Evolutionary conservation across 495 filamentous ascomycete genomes (phyloP).

Genomic region (Xylona heveae): DNA sequence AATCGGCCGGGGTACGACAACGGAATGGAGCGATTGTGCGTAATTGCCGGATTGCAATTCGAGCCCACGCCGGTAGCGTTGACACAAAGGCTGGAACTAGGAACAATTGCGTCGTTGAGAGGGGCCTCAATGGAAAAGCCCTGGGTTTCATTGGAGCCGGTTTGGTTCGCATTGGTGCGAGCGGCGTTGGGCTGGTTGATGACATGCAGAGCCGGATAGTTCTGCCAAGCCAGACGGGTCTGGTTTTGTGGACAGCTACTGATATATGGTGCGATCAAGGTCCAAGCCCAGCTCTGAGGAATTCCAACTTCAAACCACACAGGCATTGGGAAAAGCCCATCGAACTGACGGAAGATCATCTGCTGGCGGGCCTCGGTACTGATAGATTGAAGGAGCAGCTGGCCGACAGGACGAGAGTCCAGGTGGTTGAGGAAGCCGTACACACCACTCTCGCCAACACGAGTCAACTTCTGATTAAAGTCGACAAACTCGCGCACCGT

Average conservation of each 20-base stretch:
- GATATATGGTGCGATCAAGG: constrained; percentile 68
- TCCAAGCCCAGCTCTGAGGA: constrained; percentile 78
- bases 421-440: constrained; percentile 72
- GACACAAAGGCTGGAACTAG: constrained; percentile 24
- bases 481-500: constrained; percentile 66
- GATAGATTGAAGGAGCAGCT: constrained; percentile 55
- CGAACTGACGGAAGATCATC: constrained; percentile 72
- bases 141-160: constrained; percentile 30
- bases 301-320: constrained; percentile 69
- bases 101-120: constrained; percentile 16
- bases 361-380: constrained; percentile 76
- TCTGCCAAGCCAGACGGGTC: constrained; percentile 70
- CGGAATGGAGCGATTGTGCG: constrained; percentile 40
- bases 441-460: constrained; percentile 63
- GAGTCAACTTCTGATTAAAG: constrained; percentile 72
- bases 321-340: constrained; percentile 66
- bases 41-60: constrained; percentile 39
- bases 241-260: constrained; percentile 51
- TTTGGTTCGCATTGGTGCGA: constrained; percentile 28
- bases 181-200: constrained; percentile 60
- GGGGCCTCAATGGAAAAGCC: constrained; percentile 22
- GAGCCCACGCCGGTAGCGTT: constrained; percentile 25
- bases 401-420: constrained; percentile 51
- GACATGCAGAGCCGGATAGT: constrained; percentile 58
- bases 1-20: constrained; percentile 58